A percentile compares a stretch with the other conserved stretches of the same genome.
phyloP scores from a whole-genome alignment of 192 early-diverging fungal genomes.

The Umbelopsis sp. region DNA sequence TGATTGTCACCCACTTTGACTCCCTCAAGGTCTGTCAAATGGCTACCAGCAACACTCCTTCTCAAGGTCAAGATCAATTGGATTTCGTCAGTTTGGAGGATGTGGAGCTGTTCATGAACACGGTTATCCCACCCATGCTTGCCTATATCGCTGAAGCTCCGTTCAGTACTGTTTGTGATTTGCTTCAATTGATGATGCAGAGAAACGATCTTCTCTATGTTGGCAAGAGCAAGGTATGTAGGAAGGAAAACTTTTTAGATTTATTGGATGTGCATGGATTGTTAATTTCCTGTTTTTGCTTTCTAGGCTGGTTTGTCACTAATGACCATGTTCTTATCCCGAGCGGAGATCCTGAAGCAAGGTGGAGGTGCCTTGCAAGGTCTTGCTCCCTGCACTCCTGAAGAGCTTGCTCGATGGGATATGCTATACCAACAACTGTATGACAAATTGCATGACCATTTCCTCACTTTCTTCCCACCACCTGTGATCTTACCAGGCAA shows the following conservation, averaged over 20 bases:
- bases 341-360: constrained; percentile 90
- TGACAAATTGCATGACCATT: constrained; percentile 69
- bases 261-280: background rate
- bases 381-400: constrained; percentile 47
- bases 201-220: constrained; percentile 90
- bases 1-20: constrained; percentile 76
- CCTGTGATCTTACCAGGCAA: constrained; percentile 40
- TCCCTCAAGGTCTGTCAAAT: constrained; percentile 68
- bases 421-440: constrained; percentile 89
- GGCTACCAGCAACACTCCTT: constrained; percentile 30
- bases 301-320: constrained; percentile 77
- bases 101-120: constrained; percentile 86
- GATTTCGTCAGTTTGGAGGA: constrained; percentile 55
- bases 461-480: constrained; percentile 76
- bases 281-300: background rate
- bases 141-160: constrained; percentile 82
- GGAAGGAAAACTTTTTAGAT: background rate
- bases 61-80: constrained; percentile 27
- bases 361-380: constrained; percentile 51
- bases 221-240: constrained; percentile 65
- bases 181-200: constrained; percentile 83
- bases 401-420: constrained; percentile 66
- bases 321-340: constrained; percentile 86
- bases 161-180: constrained; percentile 76
- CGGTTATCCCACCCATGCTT: constrained; percentile 84